Conservation (phyloP, 2,329 filamentous ascomycete genomes). For the Cytospora schulzeri region DNA sequence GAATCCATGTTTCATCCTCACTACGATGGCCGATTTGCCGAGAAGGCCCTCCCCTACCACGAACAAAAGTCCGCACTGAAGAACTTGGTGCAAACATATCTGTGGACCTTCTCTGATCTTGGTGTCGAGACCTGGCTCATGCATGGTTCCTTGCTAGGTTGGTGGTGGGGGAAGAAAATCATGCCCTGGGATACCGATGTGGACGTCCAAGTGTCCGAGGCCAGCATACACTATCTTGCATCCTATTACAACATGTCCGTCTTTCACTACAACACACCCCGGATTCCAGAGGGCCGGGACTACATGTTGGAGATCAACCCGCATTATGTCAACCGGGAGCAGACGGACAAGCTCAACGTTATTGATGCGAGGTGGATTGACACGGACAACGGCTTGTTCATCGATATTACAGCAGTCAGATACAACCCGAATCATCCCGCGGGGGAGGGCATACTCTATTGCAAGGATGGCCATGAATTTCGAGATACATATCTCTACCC, state of each 20-base stretch:
- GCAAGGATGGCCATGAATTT: slow-evolving; percentile 55
- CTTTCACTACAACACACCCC: slow-evolving; percentile 46
- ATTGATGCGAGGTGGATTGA: slow-evolving; percentile 55
- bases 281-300: slow-evolving; percentile 42
- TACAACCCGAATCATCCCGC: slow-evolving; percentile 49
- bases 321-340: slow-evolving; percentile 41
- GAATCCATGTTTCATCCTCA: slow-evolving; percentile 39
- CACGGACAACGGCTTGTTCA: slow-evolving; percentile 48
- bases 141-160: slow-evolving; percentile 80
- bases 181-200: slow-evolving; percentile 79
- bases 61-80: slow-evolving; percentile 63
- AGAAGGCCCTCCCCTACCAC: slow-evolving; percentile 48
- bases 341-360: slow-evolving; percentile 44
- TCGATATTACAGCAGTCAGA: slow-evolving; percentile 54
- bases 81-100: slow-evolving; percentile 71
- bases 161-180: slow-evolving; percentile 78
- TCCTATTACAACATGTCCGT: slow-evolving; percentile 65
- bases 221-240: slow-evolving; percentile 67
- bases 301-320: slow-evolving; percentile 56
- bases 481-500: slow-evolving; percentile 65
- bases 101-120: slow-evolving; percentile 66
- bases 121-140: slow-evolving; percentile 80
- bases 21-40: slow-evolving; percentile 45
- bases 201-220: slow-evolving; percentile 71
- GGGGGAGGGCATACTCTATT: slow-evolving; percentile 49